phyloP scores from a whole-genome alignment of 371 early-diverging fungal genomes.

The Circinella minor region DNA sequence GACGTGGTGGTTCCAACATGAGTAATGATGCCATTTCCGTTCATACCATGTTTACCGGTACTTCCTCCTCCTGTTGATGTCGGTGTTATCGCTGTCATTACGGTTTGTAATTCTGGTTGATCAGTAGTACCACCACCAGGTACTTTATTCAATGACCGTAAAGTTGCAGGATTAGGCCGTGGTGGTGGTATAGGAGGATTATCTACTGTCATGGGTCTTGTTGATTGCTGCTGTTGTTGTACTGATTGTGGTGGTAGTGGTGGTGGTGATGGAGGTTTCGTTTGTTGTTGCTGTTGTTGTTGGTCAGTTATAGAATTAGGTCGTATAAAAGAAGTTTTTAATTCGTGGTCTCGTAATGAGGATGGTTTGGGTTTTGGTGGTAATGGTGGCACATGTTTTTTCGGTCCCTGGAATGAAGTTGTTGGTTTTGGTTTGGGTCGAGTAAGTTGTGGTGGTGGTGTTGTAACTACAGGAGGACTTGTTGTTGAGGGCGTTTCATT shows the following conservation, averaged over 20 bases:
- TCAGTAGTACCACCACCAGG: background rate
- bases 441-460: background rate
- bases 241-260: background rate
- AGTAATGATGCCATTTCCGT: constrained; percentile 21
- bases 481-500: constrained; percentile 15
- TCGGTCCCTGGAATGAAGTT: background rate
- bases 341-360: background rate
- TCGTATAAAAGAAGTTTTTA: background rate
- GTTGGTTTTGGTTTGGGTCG: background rate
- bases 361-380: constrained; percentile 8
- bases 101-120: background rate
- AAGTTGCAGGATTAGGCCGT: constrained; percentile 20
- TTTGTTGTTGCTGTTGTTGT: background rate
- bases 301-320: background rate
- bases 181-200: constrained; percentile 22
- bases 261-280: background rate
- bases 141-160: constrained; percentile 10
- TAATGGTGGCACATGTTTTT: constrained; percentile 4
- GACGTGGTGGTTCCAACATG: constrained; percentile 28
- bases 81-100: constrained; percentile 5
- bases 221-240: background rate
- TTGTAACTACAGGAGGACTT: background rate
- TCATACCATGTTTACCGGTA: background rate
- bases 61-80: background rate
- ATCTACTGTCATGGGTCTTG: background rate